Conservation (phyloP, 805 yeast species). For the Metschnikowia shivogae region DNA sequence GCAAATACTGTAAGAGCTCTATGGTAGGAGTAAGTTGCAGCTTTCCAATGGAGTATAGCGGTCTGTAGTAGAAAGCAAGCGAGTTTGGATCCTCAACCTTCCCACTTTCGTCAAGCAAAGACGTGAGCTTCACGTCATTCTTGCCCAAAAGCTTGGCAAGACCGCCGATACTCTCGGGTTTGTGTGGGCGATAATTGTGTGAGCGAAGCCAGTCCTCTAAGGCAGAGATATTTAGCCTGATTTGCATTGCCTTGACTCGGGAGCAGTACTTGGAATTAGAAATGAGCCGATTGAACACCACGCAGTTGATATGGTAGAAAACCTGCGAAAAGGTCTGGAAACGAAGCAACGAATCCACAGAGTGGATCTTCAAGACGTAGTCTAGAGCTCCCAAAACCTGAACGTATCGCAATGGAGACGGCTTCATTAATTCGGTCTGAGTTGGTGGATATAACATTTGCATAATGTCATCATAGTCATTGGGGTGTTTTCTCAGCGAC, state of each 20-base stretch:
- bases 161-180: constrained; percentile 32
- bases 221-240: constrained; percentile 77
- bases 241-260: constrained; percentile 83
- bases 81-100: constrained; percentile 39
- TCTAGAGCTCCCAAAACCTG: constrained; percentile 86
- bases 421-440: constrained; percentile 71
- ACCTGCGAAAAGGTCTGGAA: constrained; percentile 77
- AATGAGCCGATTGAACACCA: constrained; percentile 69
- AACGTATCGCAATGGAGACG: constrained; percentile 81
- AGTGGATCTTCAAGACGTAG: constrained; percentile 77
- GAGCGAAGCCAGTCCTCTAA: constrained; percentile 91
- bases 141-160: constrained; percentile 18
- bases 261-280: constrained; percentile 67
- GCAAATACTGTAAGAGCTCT: constrained; percentile 86
- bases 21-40: constrained; percentile 66
- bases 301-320: constrained; percentile 70
- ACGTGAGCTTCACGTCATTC: constrained; percentile 12
- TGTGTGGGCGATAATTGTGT: constrained; percentile 47
- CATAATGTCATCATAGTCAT: constrained; percentile 68
- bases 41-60: constrained; percentile 62
- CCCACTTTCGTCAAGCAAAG: constrained; percentile 22
- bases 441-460: constrained; percentile 83
- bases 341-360: constrained; percentile 71
- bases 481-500: constrained; percentile 38
- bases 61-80: constrained; percentile 57